These are phyloP conservation scores for Amanita jacksonii DNA, from an alignment of 768 basidiomycete genomes.

Conservation along the genomic window DNA sequence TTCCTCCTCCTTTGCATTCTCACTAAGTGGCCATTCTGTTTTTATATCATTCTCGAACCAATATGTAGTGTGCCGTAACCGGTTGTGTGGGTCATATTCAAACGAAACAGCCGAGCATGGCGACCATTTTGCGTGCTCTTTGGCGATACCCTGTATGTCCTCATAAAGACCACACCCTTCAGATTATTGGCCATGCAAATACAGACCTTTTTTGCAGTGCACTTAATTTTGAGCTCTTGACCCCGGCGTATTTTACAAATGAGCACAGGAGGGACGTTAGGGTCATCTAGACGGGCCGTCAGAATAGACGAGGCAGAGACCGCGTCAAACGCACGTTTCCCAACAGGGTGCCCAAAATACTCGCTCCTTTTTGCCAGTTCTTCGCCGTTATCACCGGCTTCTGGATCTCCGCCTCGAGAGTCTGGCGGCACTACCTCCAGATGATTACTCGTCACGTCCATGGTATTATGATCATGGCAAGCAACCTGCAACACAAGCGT, in stretches of 20 bases:
- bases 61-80: slow-evolving; percentile 88
- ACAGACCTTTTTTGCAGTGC: slow-evolving; percentile 88
- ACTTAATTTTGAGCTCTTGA: slow-evolving; percentile 78
- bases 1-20: slow-evolving; percentile 82
- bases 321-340: slow-evolving; percentile 48
- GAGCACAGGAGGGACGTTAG: slow-evolving; percentile 56
- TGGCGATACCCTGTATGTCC: slow-evolving; percentile 74
- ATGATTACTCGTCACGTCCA: slow-evolving; percentile 83
- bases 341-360: slow-evolving; percentile 75
- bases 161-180: not conserved
- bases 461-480: slow-evolving; percentile 62
- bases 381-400: slow-evolving; percentile 41
- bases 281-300: slow-evolving; percentile 39
- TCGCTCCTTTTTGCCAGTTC: slow-evolving; percentile 67
- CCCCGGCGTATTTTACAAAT: slow-evolving; percentile 91
- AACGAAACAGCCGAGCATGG: slow-evolving; percentile 92
- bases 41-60: slow-evolving; percentile 84
- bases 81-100: slow-evolving; percentile 98
- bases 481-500: slow-evolving; percentile 67
- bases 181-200: not conserved
- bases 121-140: slow-evolving; percentile 99
- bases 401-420: slow-evolving; percentile 18
- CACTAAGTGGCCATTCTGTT: slow-evolving; percentile 85
- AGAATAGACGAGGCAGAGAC: not conserved
- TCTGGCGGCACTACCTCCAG: slow-evolving; percentile 51